phyloP scores from a whole-genome alignment of 2,329 filamentous ascomycete species.

The Neophaeococcomyces aloes region DNA sequence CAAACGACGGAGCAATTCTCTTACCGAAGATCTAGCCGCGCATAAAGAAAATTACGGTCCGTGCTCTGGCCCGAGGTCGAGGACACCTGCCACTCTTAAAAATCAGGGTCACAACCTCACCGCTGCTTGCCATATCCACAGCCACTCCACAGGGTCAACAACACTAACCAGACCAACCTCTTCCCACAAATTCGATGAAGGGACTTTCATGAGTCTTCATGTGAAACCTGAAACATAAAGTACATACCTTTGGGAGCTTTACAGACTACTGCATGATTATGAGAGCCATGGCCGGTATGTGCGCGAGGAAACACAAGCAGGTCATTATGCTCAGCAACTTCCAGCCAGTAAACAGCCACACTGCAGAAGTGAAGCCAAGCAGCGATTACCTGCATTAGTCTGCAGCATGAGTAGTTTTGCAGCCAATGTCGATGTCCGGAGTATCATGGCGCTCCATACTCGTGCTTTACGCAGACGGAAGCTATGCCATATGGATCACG shows the following conservation, averaged over 20 bases:
- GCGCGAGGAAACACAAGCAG: neutral
- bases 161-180: no score
- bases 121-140: constrained; percentile 2
- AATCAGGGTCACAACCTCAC: constrained; percentile 1
- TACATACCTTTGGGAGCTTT: no score
- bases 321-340: neutral
- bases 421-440: neutral
- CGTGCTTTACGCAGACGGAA: neutral
- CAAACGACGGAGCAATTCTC: no score
- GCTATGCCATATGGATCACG: neutral
- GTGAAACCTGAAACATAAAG: no score
- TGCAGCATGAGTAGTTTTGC: neutral
- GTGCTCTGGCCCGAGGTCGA: neutral
- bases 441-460: neutral
- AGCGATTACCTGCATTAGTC: neutral
- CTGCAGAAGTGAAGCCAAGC: neutral
- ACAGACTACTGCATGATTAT: no score
- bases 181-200: no score
- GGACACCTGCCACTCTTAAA: neutral
- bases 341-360: neutral
- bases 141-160: neutral
- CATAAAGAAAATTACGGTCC: no score
- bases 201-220: no score
- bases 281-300: no score
- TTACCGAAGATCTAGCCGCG: no score